Base-by-base conservation (phyloP, 306 rosid species). In the Carpinus fangiana region DNA sequence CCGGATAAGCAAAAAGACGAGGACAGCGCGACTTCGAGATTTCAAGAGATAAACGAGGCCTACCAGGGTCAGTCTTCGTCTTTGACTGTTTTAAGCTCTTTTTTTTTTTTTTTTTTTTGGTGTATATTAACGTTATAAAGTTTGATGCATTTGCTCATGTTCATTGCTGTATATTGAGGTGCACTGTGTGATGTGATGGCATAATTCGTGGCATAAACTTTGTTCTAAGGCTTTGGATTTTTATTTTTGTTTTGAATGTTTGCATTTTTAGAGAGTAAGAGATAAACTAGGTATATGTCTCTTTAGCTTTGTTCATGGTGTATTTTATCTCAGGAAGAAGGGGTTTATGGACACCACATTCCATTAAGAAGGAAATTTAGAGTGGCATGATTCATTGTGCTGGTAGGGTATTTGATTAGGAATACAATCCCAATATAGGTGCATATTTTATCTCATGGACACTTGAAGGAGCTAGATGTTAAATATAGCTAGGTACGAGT, bases 21-120 rank as follows among this genome's bases (percentile, higher is more conserved):
- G 69, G 91, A 82, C 74, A 41, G 77, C 56, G 56, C 98, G 8
- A 93, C 98, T 46, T 87, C 96, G 8, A 83, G 87, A 55, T 96
- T 96, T 74, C 99, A 96, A 83, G 96, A 91, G 41, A 96, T 96
- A 62, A 96, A 91, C 56, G 98, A 96, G 86, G 99, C 99, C 2
- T 96, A 93, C 72, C 92, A 89, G 75, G 97, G 99, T 92, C 34
- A 57, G 71, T 61, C 9, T 8, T 5, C 4, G 65, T 4, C 14
- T 21, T 23, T 0, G 13, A 59, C 65, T 59, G 9, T 47, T 43
- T 9, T 16, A 31, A 20, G 18, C 23, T 5, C 23, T 23, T 52
- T n/a, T n/a, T n/a, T 18, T 9, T 23, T 1, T 5, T 31, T 79
- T 8, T 23, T 67, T 34, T 18, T 12, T 8, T 16, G 17, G 4